Base-by-base conservation (phyloP, 2,329 filamentous ascomycete species). In the Paecilomyces variotii region DNA sequence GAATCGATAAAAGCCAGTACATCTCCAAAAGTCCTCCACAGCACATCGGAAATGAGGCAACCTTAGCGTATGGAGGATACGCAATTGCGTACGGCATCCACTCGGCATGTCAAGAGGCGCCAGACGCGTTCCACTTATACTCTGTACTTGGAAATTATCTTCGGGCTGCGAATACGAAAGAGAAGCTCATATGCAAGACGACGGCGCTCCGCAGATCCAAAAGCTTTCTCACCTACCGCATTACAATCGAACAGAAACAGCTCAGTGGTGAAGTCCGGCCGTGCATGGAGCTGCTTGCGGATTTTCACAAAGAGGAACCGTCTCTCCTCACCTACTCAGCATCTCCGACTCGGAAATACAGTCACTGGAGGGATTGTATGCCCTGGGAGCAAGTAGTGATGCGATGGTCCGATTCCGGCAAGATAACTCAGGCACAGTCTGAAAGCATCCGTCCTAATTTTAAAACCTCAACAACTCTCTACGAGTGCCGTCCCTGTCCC, bases 11-110 rank as follows among this genome's bases (percentile, higher is more conserved):
- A 26, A 32, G 53, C 27, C 34, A 12, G 4, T 58, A 54, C 27
- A 19, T 27, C 50, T 58, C 57, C 24, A 58, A 53, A 26, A 34
- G 26, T 4, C 39, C 55, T 12, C 50, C 58, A 39, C 64, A 70
- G 32, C 60, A 61, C 6, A 70, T 74, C 69, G 74, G 73, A 32
- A 75, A 76, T 49, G 58, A 65, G 3, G 55, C 62, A 0, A 62
- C 66, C 25, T 76, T 76, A 12, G 78, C 78, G 1, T 81, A 79
- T 59, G 78, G 79, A 32, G 79, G 80, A 0, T 80, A 73, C 60
- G 69, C 78, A 1, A 64, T 78, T 1, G 73, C 65, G 3, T 60
- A 76, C 2, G 79, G 76, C 0, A 69, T 74, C 9, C 74, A 75
- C 61, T 74, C 78, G 0, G 79, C 79, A 0, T 74, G 63, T 52